Evolutionary conservation across 495 filamentous ascomycete genomes (phyloP).

Genomic region (Poronia punctata): DNA sequence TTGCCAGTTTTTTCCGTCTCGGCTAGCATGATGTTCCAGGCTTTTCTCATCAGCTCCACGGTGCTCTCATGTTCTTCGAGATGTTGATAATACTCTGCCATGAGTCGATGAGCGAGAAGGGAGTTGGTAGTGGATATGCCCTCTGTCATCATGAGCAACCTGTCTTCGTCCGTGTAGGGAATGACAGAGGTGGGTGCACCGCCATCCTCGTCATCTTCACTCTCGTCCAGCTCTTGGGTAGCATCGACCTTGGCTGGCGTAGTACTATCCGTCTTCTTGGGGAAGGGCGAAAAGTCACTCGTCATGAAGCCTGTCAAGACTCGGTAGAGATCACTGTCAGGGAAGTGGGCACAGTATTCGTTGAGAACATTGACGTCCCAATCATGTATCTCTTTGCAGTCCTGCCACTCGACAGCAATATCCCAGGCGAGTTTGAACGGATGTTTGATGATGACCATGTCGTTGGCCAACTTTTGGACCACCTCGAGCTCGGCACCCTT

Average conservation of each 20-base stretch:
- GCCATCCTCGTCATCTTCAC: conserved; percentile 47
- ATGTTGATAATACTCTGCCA: conserved; percentile 76
- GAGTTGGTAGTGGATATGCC: conserved; percentile 71
- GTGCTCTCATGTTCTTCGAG: conserved; percentile 83
- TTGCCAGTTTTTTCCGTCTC: conserved; percentile 61
- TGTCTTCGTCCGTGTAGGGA: conserved; percentile 59
- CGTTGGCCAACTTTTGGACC: conserved; percentile 67
- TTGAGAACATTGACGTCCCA: conserved; percentile 68
- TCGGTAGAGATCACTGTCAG: conserved; percentile 70
- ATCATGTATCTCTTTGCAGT: conserved; percentile 60
- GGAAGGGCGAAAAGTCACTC: conserved; percentile 82
- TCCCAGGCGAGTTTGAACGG: conserved; percentile 88
- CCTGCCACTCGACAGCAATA: conserved; percentile 82
- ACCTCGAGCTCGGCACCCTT: conserved; percentile 63
- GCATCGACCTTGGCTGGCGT: conserved; percentile 11
- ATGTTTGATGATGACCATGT: conserved; percentile 94
- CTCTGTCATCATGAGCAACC: conserved; percentile 74
- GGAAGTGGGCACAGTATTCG: conserved; percentile 78
- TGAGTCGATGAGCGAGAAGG: conserved; percentile 72
- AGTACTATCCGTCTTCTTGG: conserved; percentile 25
- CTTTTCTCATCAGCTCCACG: conserved; percentile 71
- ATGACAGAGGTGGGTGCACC: conserved; percentile 41
- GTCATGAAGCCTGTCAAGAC: conserved; percentile 72
- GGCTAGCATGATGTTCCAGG: conserved; percentile 48
- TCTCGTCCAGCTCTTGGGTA: conserved; percentile 26